Conservation (phyloP, 163 green algal species). For the Chloroidium sp. region DNA sequence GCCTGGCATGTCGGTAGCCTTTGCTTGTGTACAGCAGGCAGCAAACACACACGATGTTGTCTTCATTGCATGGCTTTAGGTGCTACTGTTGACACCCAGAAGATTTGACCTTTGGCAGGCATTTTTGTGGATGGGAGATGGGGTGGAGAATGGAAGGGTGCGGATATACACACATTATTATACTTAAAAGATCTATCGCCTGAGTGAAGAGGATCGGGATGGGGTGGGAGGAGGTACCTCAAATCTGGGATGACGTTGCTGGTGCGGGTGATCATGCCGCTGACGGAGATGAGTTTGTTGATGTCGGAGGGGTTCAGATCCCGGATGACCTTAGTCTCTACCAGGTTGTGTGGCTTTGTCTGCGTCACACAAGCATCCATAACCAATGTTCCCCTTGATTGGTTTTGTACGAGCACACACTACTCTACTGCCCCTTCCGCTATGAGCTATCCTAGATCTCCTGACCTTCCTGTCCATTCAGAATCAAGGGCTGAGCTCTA, state of each 20-base stretch:
- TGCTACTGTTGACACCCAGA: too few relatives aligned
- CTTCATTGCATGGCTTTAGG: too few relatives aligned
- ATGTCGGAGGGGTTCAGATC: constrained; percentile 93
- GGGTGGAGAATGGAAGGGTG: too few relatives aligned
- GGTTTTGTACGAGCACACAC: background rate
- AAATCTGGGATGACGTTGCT: constrained; percentile 89
- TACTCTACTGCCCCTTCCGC: background rate
- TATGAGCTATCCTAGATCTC: constrained; percentile 14
- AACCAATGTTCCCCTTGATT: background rate
- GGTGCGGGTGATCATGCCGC: constrained; percentile 91
- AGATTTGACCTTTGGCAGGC: too few relatives aligned
- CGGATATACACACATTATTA: too few relatives aligned
- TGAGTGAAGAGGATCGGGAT: too few relatives aligned
- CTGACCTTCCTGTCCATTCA: background rate
- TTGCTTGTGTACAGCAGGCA: too few relatives aligned
- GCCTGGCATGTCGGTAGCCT: too few relatives aligned
- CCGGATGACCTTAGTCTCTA: constrained; percentile 77
- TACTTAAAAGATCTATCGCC: too few relatives aligned
- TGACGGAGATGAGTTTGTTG: constrained; percentile 80
- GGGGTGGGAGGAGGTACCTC: constrained; percentile 23
- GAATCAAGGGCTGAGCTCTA: background rate
- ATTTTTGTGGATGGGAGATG: too few relatives aligned
- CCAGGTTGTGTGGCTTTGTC: constrained; percentile 80
- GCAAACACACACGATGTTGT: too few relatives aligned
- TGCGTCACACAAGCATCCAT: constrained; percentile 19